Percentiles rank a stretch among this genome's conserved stretches.
Conservation (phyloP, 2,329 filamentous ascomycete genomes). For the Trichoderma aggressivum region DNA sequence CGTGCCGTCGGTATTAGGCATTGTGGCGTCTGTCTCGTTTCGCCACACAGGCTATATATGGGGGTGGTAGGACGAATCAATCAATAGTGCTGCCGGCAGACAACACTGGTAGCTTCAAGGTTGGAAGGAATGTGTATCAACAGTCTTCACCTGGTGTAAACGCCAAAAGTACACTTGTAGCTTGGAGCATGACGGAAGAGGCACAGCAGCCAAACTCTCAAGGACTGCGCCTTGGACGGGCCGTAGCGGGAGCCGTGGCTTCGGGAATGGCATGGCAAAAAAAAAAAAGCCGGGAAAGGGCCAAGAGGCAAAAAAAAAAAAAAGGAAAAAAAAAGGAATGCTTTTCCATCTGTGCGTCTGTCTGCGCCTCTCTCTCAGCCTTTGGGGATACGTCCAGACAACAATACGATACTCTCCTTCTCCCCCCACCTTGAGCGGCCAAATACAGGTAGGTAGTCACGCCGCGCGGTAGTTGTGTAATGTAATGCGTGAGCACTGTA, state of each 20-base stretch:
- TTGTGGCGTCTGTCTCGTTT: not conserved
- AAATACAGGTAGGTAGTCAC: not conserved
- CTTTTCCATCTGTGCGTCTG: not conserved
- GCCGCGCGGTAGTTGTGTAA: not conserved
- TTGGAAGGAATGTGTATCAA: not conserved
- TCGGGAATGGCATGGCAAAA: not conserved
- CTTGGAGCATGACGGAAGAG: constrained; percentile 1
- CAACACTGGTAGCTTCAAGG: not conserved
- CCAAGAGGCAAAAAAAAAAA: not conserved
- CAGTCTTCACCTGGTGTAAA: not conserved
- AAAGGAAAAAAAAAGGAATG: too few relatives aligned
- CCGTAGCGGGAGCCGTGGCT: constrained; percentile 6
- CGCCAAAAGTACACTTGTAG: not conserved
- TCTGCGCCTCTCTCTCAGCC: not conserved
- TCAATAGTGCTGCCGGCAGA: not conserved
- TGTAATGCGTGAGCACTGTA: not conserved
- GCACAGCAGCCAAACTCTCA: not conserved
- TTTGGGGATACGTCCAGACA: too few relatives aligned
- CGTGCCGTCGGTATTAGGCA: not conserved
- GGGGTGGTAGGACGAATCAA: too few relatives aligned
- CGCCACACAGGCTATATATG: not conserved
- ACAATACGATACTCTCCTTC: too few relatives aligned
- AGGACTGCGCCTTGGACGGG: constrained; percentile 11
- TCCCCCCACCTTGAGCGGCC: not conserved
- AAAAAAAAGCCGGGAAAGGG: too few relatives aligned